Evolutionary conservation across 768 basidiomycete genomes (phyloP).

Genomic region (Naganishia randhawae): DNA sequence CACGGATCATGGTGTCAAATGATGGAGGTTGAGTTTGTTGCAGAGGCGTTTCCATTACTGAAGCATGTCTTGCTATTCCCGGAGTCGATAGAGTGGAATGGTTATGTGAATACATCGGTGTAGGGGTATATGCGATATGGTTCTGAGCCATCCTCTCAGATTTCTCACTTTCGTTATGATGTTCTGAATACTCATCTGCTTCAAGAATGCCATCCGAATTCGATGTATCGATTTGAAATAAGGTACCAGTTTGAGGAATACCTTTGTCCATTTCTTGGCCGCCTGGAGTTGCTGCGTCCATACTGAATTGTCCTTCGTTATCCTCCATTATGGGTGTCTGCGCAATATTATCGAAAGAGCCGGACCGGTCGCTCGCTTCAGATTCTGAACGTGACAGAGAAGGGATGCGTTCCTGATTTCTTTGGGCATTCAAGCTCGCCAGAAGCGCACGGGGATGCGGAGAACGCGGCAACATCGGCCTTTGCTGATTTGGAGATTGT

Average conservation of each 20-base stretch:
- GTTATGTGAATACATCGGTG: background rate
- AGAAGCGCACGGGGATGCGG: constrained; percentile 13
- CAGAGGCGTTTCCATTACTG: constrained; percentile 5
- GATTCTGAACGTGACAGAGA: constrained; percentile 6
- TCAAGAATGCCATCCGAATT: constrained; percentile 4
- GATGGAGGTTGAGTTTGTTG: constrained; percentile 11
- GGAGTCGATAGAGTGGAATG: constrained; percentile 11
- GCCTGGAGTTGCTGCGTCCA: background rate
- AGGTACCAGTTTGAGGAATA: background rate
- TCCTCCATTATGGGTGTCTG: constrained; percentile 4
- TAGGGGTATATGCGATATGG: background rate
- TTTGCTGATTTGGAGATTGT: constrained; percentile 4
- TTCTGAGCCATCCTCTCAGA: background rate
- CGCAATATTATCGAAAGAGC: background rate
- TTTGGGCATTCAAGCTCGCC: background rate
- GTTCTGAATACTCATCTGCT: constrained; percentile 9
- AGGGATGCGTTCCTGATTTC: constrained; percentile 15
- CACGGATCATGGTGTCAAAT: constrained; percentile 14
- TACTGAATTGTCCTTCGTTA: background rate
- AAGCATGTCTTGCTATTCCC: constrained; percentile 7
- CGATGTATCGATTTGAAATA: background rate
- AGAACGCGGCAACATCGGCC: constrained; percentile 4
- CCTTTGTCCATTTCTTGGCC: background rate
- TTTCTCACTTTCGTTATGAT: background rate
- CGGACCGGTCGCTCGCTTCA: constrained; percentile 5